A percentile compares a stretch with the other conserved stretches of the same genome.
phyloP scores from a whole-genome alignment of 148 eudicot species.

The Oxyria digyna region DNA sequence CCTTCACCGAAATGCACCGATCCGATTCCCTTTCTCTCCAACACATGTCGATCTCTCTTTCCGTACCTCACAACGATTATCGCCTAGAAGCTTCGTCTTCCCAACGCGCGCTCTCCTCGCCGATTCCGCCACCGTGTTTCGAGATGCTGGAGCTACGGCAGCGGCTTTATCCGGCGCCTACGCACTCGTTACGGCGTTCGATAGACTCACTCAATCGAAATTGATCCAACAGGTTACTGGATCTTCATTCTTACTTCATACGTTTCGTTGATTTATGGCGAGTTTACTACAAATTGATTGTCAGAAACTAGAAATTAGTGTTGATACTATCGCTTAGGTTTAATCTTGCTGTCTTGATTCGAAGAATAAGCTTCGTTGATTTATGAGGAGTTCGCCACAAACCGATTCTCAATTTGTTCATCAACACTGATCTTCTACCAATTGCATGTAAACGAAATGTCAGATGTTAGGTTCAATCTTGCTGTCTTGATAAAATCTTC shows the following conservation, averaged over 20 bases:
- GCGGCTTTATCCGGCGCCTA: conserved; percentile 34
- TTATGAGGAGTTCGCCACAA: no score
- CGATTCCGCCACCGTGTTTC: conserved; percentile 8
- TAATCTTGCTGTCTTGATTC: no score
- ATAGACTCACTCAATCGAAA: conserved; percentile 31
- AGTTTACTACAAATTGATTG: background rate
- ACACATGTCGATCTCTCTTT: background rate
- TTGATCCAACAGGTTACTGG: conserved; percentile 40
- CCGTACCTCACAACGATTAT: background rate
- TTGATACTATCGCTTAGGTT: no score
- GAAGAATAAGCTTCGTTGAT: no score
- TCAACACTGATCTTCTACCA: no score
- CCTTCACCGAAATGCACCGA: background rate
- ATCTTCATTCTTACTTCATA: background rate
- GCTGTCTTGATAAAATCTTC: background rate
- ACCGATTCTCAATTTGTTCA: no score
- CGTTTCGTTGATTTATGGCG: background rate
- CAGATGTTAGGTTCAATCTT: no score
- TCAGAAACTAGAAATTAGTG: no score
- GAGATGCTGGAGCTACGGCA: conserved; percentile 44
- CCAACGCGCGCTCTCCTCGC: background rate
- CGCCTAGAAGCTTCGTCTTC: background rate
- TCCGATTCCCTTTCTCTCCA: background rate
- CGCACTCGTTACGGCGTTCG: conserved; percentile 39
- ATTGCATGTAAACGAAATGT: no score